phyloP scores from a whole-genome alignment of 2,329 filamentous ascomycete genomes.

The Arthrobotrys sinensis region DNA sequence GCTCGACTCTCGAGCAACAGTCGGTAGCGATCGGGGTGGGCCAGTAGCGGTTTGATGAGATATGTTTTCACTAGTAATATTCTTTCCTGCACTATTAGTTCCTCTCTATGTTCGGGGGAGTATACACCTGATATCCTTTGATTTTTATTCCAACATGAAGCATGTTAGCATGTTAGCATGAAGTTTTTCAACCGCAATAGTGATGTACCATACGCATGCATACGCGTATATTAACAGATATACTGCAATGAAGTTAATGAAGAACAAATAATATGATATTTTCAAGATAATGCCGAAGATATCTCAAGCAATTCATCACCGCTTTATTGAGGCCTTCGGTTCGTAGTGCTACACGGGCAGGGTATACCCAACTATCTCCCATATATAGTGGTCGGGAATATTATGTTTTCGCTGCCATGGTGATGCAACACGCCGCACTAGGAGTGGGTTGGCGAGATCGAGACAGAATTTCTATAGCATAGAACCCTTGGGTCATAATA shows the following conservation, averaged over 20 bases:
- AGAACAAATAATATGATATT: not conserved
- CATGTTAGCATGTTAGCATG: not conserved
- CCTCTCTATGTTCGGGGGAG: not conserved
- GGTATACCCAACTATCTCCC: too few relatives aligned
- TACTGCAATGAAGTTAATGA: not conserved
- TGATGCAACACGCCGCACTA: too few relatives aligned
- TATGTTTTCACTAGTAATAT: not conserved
- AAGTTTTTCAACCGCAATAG: not conserved
- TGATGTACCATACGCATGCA: not conserved
- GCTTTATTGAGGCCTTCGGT: too few relatives aligned
- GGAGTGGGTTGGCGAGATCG: too few relatives aligned
- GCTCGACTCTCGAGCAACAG: constrained; percentile 9
- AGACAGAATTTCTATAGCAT: too few relatives aligned
- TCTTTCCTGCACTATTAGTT: not conserved
- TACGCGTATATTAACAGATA: too few relatives aligned
- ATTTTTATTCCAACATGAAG: not conserved
- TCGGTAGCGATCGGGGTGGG: not conserved
- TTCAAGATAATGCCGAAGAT: not conserved
- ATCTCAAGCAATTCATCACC: not conserved
- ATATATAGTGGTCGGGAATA: too few relatives aligned
- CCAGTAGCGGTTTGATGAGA: not conserved
- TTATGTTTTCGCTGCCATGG: too few relatives aligned
- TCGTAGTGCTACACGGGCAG: too few relatives aligned
- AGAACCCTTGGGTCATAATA: too few relatives aligned
- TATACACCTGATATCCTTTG: not conserved